phyloP scores from a whole-genome alignment of 345 rosid species.

The Dimocarpus longan region DNA sequence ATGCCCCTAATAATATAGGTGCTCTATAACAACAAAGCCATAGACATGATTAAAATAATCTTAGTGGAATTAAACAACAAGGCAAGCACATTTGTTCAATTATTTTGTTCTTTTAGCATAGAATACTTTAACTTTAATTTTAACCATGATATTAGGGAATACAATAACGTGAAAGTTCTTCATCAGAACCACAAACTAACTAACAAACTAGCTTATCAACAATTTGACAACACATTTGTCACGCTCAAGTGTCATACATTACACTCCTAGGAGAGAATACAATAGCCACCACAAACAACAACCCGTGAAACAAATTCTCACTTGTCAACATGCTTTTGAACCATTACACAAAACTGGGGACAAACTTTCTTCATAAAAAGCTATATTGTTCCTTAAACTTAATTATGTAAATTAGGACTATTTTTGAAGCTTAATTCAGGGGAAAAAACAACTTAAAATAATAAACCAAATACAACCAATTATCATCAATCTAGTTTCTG shows the following conservation, averaged over 20 bases:
- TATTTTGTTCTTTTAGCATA: not conserved
- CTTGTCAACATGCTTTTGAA: constrained; percentile 17
- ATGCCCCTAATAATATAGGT: constrained; percentile 71
- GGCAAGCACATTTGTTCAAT: not conserved
- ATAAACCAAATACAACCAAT: too few relatives aligned
- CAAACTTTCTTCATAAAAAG: not conserved
- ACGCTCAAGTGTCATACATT: constrained; percentile 9
- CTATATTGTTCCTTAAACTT: too few relatives aligned
- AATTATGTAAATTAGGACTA: too few relatives aligned
- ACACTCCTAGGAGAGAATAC: constrained; percentile 14
- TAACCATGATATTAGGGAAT: not conserved
- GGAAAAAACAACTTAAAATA: too few relatives aligned
- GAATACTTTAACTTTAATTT: constrained; percentile 1
- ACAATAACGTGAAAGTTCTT: not conserved
- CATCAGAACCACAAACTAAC: too few relatives aligned
- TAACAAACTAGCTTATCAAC: too few relatives aligned
- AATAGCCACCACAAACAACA: not conserved
- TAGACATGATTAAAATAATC: too few relatives aligned
- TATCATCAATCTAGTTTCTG: too few relatives aligned
- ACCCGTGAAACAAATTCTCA: constrained; percentile 4
- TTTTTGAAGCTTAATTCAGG: too few relatives aligned
- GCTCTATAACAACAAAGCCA: too few relatives aligned
- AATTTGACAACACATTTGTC: not conserved
- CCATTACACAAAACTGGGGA: not conserved
- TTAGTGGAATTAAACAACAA: not conserved